Percentiles rank a stretch among this genome's conserved stretches.
Evolutionary conservation across 2,329 filamentous ascomycete genomes (phyloP).

Genomic region (Intubia oerlemansii): DNA sequence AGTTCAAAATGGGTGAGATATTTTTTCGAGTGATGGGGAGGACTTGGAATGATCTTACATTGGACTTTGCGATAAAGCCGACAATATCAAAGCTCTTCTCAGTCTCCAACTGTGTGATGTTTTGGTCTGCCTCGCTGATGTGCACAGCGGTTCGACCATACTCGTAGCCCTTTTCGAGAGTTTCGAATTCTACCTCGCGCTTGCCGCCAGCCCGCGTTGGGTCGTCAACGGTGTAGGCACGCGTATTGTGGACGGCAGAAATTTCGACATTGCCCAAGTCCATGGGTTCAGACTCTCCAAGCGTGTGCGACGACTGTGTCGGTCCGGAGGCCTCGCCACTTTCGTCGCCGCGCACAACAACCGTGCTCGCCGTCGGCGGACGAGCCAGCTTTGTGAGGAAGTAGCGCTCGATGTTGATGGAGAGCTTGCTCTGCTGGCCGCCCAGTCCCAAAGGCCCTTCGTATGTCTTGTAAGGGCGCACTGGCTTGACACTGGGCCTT

Average conservation of each 20-base stretch:
- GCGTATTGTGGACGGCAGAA: slow-evolving; percentile 51
- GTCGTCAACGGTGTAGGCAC: slow-evolving; percentile 65
- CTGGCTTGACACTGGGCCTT: slow-evolving; percentile 53
- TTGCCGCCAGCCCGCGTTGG: slow-evolving; percentile 56
- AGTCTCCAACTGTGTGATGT: slow-evolving; percentile 75
- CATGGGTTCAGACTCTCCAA: slow-evolving; percentile 27
- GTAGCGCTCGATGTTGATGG: slow-evolving; percentile 77
- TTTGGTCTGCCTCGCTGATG: slow-evolving; percentile 69
- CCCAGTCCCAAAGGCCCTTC: slow-evolving; percentile 66
- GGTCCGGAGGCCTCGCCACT: slow-evolving; percentile 19
- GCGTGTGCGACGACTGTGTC: slow-evolving; percentile 29
- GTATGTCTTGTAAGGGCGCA: slow-evolving; percentile 58
- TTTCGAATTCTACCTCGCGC: slow-evolving; percentile 58
- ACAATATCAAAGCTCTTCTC: slow-evolving; percentile 56
- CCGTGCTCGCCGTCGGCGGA: slow-evolving; percentile 56
- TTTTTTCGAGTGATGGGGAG: too few species aligned
- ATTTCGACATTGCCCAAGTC: slow-evolving; percentile 27
- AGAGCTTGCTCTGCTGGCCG: slow-evolving; percentile 50
- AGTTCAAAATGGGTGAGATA: not conserved
- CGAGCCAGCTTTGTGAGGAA: slow-evolving; percentile 64
- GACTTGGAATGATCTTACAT: slow-evolving; percentile 27
- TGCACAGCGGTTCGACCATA: slow-evolving; percentile 85
- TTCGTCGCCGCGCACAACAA: slow-evolving; percentile 35
- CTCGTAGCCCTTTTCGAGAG: slow-evolving; percentile 79
- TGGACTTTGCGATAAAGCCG: slow-evolving; percentile 59